Base-by-base conservation (phyloP, 2,329 filamentous ascomycete genomes). In the Corynespora cassiicola region DNA sequence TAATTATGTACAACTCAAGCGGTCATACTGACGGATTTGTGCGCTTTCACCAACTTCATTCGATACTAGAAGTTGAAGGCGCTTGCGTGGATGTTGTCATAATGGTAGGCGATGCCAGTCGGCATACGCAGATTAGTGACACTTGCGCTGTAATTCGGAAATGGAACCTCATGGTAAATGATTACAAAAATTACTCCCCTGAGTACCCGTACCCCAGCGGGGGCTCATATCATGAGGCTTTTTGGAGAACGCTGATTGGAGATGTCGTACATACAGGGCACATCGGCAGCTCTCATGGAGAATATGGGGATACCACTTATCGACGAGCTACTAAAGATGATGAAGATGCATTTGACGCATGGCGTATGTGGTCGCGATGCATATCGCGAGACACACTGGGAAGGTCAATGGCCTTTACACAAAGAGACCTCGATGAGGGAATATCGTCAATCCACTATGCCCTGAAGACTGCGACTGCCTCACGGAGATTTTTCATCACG, bases 331-430 rank as follows among this genome's bases (percentile, higher is more conserved):
- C 15, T 10, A 24, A 17, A n/a, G 31, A 38, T 1, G 47, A 56
- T 18, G 27, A 23, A 12, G 33, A 42, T 8, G 45, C 52, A 5
- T 54, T 36, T 20, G 32, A 42, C 11, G 45, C 52, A 1, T 54
- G 52, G 50, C 39, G 35, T 4, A 47, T 54, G 43, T 52, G 50
- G 52, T 40, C 48, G 21, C 45, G 52, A n/a, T 54, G 50, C 31
- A 56, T 56, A 21, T 48, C 47, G 1, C 47, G 50, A 15, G 52
- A 56, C 20, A 54, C 50, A 0, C 24, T 42, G 15, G 40, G 36
- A 11, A 45, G 52, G 5, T 39, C 39, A 8, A 50, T 43, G 7
- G 31, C 27, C 8, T 54, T 56, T 29, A 44, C 42, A 2, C 42
- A 52, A 24, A 42, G 42, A 6, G 48, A 54, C 29, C 48, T 56